Conservation (phyloP, 345 rosid genomes). For the thale cress (Arabidopsis thaliana) region DNA sequence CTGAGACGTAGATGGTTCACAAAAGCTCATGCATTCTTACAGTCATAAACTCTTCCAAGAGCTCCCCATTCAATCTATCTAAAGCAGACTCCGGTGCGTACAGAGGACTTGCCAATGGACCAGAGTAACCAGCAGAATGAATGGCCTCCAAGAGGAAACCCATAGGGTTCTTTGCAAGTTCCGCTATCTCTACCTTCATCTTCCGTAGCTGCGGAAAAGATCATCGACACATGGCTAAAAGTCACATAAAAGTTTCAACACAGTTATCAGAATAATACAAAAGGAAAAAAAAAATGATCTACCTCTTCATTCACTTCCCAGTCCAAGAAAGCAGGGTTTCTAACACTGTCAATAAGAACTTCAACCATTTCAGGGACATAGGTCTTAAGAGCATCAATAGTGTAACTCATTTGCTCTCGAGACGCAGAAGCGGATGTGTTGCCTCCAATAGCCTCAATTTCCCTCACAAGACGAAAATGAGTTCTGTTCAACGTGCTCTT, state of each 20-base stretch:
- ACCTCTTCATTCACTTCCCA: slow-evolving; percentile 88
- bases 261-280: slow-evolving; percentile 7
- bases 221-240: background rate
- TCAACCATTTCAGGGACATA: slow-evolving; percentile 78
- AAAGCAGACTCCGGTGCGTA: slow-evolving; percentile 64
- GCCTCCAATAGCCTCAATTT: slow-evolving; percentile 84
- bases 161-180: slow-evolving; percentile 67
- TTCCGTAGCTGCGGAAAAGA: slow-evolving; percentile 56
- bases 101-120: slow-evolving; percentile 76
- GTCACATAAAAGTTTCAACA: background rate
- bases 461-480: slow-evolving; percentile 68
- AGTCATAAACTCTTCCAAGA: slow-evolving; percentile 67
- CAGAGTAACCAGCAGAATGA: slow-evolving; percentile 68
- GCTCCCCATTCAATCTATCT: slow-evolving; percentile 51
- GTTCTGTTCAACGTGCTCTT: slow-evolving; percentile 72
- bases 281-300: background rate
- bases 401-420: slow-evolving; percentile 76
- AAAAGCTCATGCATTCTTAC: slow-evolving; percentile 50
- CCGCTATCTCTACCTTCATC: slow-evolving; percentile 61
- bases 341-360: slow-evolving; percentile 68
- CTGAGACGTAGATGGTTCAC: slow-evolving; percentile 3
- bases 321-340: slow-evolving; percentile 82
- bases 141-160: slow-evolving; percentile 76
- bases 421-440: slow-evolving; percentile 66
- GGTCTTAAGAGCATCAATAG: slow-evolving; percentile 72